Conservation (phyloP, 202 grass and related monocot genomes). For the Elaeis oleifera region DNA sequence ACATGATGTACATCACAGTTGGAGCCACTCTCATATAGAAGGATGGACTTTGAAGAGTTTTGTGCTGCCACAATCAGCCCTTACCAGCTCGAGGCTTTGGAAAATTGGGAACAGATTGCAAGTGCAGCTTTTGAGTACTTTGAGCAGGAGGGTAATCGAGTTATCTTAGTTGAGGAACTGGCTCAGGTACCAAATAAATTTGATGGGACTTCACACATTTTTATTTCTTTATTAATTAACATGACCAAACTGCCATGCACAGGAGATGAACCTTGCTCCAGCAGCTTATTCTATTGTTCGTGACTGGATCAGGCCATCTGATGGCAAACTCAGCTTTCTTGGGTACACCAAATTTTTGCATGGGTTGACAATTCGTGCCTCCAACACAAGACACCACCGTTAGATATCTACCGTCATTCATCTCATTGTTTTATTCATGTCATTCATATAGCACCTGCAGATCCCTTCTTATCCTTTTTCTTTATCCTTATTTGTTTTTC, state of each 20-base stretch:
- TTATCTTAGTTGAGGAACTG: background rate
- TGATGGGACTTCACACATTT: no score
- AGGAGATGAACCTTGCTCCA: conserved; percentile 6
- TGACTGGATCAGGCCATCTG: background rate
- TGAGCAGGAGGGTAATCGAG: conserved; percentile 1
- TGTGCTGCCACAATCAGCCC: conserved; percentile 7
- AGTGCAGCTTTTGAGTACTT: conserved; percentile 1
- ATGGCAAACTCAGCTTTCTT: conserved; percentile 10
- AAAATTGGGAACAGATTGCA: background rate
- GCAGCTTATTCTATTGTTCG: background rate
- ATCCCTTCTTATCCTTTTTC: no score
- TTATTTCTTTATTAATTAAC: no score
- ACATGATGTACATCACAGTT: background rate
- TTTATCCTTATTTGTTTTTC: no score
- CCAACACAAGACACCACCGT: background rate
- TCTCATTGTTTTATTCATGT: no score
- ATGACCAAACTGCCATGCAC: background rate
- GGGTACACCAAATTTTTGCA: conserved; percentile 17
- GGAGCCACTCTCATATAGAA: background rate
- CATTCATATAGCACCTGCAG: no score
- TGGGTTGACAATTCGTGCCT: background rate
- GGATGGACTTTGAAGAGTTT: conserved; percentile 12
- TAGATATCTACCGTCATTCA: background rate
- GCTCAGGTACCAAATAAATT: background rate
- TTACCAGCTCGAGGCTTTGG: conserved; percentile 13